phyloP scores from a whole-genome alignment of 2,329 filamentous ascomycete genomes.

The Pseudomassariella vexata region DNA sequence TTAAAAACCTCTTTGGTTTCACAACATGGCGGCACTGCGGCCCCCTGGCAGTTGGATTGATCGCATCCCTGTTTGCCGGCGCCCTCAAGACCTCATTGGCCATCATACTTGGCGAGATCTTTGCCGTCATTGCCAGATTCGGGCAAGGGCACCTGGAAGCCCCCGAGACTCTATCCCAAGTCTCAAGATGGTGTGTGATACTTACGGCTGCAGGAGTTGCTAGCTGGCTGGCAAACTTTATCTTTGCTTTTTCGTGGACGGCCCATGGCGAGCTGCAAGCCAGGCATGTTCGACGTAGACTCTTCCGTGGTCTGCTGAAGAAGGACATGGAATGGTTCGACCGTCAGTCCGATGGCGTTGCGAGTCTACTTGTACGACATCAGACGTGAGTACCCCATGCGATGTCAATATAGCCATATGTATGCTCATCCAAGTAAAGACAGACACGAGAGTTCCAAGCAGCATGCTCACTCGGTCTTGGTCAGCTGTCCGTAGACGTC shows the following conservation, averaged over 20 bases:
- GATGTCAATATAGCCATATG: too few relatives aligned
- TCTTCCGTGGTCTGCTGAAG: constrained; percentile 65
- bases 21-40: constrained; percentile 55
- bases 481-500: constrained; percentile 58
- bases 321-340: constrained; percentile 84
- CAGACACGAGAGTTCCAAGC: constrained; percentile 78
- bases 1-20: constrained; percentile 72
- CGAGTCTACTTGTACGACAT: constrained; percentile 63
- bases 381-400: constrained; percentile 60
- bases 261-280: constrained; percentile 78
- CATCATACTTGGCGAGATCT: constrained; percentile 68
- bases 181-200: constrained; percentile 56
- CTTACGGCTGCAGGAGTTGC: constrained; percentile 57
- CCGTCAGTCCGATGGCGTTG: constrained; percentile 61
- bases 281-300: constrained; percentile 51
- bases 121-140: constrained; percentile 63
- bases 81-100: constrained; percentile 60
- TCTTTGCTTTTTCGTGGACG: constrained; percentile 67
- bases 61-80: constrained; percentile 54
- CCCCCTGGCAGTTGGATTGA: constrained; percentile 47
- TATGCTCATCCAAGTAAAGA: too few relatives aligned
- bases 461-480: constrained; percentile 74
- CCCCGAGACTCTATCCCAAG: constrained; percentile 44
- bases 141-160: constrained; percentile 47
- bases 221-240: constrained; percentile 62